Base-by-base conservation (phyloP, 75 land plant species). In the Isoetes taiwanensis region DNA sequence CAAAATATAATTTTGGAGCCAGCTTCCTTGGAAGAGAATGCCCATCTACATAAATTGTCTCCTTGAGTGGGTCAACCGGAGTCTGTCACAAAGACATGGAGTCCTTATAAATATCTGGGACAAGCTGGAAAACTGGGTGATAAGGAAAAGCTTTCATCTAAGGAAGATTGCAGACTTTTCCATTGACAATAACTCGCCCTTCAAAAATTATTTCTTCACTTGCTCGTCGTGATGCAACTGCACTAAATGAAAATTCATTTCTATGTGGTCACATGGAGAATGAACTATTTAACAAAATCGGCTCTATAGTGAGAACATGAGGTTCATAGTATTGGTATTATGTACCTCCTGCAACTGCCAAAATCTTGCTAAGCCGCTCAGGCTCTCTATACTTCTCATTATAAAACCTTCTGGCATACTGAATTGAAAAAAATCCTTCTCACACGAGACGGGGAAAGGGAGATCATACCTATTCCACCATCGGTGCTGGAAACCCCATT, bases 331-430 rank as follows among this genome's bases (percentile, higher is more conserved):
- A n/a, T n/a, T n/a, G n/a, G n/a, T n/a, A n/a, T n/a, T n/a, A n/a
- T n/a, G n/a, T 63, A 94, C 99, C 99, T 79, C 99, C 99, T 10
- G 99, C 86, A 37, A 76, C 82, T 10, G 99, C 99, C 27, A 94
- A 65, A 19, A 89, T 86, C 68, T 94, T 94, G 56, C 86, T 76
- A 20, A 94, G 71, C 54, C 99, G 63, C 63, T 89, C 77, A 34
- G 79, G 67, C 37, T 81, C 75, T 41, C 85, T 65, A 42, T 84
- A 82, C 23, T 65, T 82, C 68, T 84, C 76, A 55, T 94, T 94
- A 61, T 84, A 94, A 52, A 80, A 94, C 62, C 99, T 78, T 35
- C 99, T 66, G 2, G 99, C 96, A 12, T n/a, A n/a, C n/a, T n/a
- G n/a, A n/a, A n/a, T n/a, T n/a, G n/a, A n/a, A n/a, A n/a, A n/a